Base-by-base conservation (phyloP, 352 stramenopile species). In the Phytopythium oedochilum region DNA sequence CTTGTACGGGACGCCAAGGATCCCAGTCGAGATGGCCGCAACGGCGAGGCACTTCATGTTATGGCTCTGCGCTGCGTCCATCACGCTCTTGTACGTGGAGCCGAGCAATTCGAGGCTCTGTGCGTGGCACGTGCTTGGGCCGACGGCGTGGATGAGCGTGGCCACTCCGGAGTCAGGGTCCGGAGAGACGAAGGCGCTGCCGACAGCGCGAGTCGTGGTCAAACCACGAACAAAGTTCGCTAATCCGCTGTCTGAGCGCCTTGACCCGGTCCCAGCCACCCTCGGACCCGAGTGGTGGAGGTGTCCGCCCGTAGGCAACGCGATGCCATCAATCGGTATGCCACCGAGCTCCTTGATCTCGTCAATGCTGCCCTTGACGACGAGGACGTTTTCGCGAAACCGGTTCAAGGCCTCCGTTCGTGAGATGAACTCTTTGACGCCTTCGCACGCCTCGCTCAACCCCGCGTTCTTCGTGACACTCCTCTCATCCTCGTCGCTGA, bases 11-110 rank as follows among this genome's bases (percentile, higher is more conserved):
- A 89, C 29, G 2, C 71, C 67, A 39, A 86, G 71, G 43, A 78
- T 84, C 2, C 81, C 78, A 0, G 81, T 89, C 2, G 81, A 86
- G 50, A 92, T 87, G 20, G 81, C 89, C 34, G 70, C 57, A 39
- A 88, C 60, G 8, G 74, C 77, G 3, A 92, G 63, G 48, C 78
- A 89, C 29, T 49, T 46, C 1, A 84, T 55, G 23, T 75, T 66
- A 44, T 83, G 71, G 22, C 53, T 50, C n/a, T 75, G 53, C 9
- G 72, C 67, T 1, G 63, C 70, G 8, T 53, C 40, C 47, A 86
- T 53, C 4, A 82, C 55, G 43, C 47, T 84, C 45, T 61, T 55
- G 56, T 73, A 77, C 36, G 68, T 77, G 1, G 48, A 42, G 51
- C 67, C 61, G 31, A 77, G 34, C 10, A 63, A 53, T 59, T 38